Conservation (phyloP, 2,329 filamentous ascomycete genomes). For the Onygenales sp. region DNA sequence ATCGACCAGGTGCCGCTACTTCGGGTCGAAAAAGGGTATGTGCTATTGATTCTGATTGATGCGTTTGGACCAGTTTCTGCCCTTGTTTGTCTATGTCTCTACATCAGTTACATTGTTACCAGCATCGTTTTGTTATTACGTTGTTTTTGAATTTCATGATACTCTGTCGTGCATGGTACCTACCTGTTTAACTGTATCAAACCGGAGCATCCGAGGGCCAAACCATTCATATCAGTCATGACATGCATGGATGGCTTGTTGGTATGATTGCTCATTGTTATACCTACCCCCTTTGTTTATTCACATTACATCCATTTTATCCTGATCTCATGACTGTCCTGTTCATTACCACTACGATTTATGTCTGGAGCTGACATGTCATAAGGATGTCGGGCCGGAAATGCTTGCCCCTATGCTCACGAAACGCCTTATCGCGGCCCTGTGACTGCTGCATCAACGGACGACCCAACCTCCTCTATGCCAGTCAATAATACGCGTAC, state of each 20-base stretch:
- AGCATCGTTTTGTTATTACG: conserved; percentile 8
- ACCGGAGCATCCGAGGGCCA: background rate
- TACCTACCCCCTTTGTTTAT: background rate
- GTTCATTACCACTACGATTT: background rate
- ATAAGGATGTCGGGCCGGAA: conserved; percentile 44
- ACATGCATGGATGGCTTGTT: background rate
- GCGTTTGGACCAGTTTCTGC: conserved; percentile 1
- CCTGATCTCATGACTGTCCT: background rate
- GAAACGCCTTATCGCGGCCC: conserved; percentile 20
- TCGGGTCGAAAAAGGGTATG: conserved; percentile 31
- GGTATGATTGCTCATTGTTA: background rate
- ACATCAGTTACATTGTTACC: conserved; percentile 1
- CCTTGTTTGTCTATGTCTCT: conserved; percentile 8
- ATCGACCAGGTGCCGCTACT: conserved; percentile 27
- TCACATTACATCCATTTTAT: background rate
- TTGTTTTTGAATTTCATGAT: conserved; percentile 1
- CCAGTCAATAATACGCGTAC: conserved; percentile 7
- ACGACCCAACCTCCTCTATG: conserved; percentile 8
- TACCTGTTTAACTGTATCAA: background rate
- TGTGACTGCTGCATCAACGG: conserved; percentile 8
- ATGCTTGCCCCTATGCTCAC: conserved; percentile 43
- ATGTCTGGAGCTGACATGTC: conserved; percentile 13
- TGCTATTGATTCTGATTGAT: conserved; percentile 12
- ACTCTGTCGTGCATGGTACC: background rate
- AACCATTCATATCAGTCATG: background rate